These are phyloP conservation scores for Epichloe bromicola DNA, from an alignment of 2,329 filamentous ascomycete species.

Conservation along the genomic window DNA sequence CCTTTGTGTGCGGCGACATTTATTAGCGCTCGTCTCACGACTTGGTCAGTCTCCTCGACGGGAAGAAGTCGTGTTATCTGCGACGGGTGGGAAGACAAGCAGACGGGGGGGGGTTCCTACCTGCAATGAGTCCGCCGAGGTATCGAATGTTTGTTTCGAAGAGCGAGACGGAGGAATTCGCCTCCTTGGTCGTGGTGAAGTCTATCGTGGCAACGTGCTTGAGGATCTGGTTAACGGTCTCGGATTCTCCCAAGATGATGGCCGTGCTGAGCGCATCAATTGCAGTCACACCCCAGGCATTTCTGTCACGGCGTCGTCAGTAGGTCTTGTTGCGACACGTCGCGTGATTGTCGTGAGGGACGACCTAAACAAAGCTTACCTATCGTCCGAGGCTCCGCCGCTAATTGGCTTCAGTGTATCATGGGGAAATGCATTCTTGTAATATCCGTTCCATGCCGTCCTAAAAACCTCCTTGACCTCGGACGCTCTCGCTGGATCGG, in stretches of 20 bases:
- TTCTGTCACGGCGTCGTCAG: constrained; percentile 32
- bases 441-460: constrained; percentile 60
- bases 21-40: neutral
- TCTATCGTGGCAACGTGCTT: constrained; percentile 57
- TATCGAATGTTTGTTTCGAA: constrained; percentile 92
- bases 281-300: constrained; percentile 73
- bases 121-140: constrained; percentile 66
- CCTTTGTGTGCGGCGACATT: constrained; percentile 20
- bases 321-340: too few relatives aligned
- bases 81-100: neutral
- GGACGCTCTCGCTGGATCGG: neutral
- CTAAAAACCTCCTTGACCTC: constrained; percentile 53
- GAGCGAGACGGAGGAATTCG: constrained; percentile 47
- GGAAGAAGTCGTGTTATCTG: too few relatives aligned
- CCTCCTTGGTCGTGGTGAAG: constrained; percentile 43
- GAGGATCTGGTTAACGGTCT: constrained; percentile 60
- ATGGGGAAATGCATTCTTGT: constrained; percentile 59
- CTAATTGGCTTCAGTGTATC: constrained; percentile 60
- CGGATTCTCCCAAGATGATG: constrained; percentile 56
- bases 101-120: constrained; percentile 18
- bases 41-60: too few relatives aligned
- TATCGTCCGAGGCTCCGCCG: constrained; percentile 52
- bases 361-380: constrained; percentile 32
- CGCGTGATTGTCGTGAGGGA: neutral
- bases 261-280: constrained; percentile 73